Evolutionary conservation across 495 filamentous ascomycete species (phyloP), one percentile per base, ranked within the genome.

Genomic region (Aspergillus cavernicola): DNA sequence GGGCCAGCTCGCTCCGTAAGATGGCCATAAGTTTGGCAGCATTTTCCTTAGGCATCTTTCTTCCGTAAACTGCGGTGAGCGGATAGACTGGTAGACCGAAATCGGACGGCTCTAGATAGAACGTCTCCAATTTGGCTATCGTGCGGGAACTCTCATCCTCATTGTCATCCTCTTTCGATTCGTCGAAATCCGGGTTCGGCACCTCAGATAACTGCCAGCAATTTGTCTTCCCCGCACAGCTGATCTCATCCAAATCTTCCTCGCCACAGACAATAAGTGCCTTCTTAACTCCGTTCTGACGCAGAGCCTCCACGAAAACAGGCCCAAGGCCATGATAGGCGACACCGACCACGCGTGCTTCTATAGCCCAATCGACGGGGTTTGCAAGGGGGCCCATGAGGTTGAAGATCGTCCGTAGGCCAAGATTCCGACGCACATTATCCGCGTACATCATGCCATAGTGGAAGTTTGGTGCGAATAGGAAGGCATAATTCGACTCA

Each of bases 381-480:
- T 97, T 97, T 18, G 90, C 84, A 12, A 99, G 78, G 2, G 95
- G 95, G 2, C 95, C 93, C 47, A 97, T 80, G 0, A 97, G 77
- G 70, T 98, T 97, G 82, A 97, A 98, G 60, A 98, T 91, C 1
- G 93, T 97, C 38, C 92, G 82, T 70, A 91, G 88, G 44, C 90
- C 90, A 9, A 99, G 81, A 63, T 88, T 84, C 52, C 81, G 85
- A 18, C 95, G 86, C 52, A 96, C 85, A 6, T 83, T 77, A 11
- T 90, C 90, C 18, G 92, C 90, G 65, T 90, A 80, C 59, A 80
- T 81, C 88, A 97, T 96, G 33, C 88, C 91, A 0, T 89, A 89
- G 72, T 99, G 95, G 79, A 97, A 99, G 57, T 91, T 86, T 23
- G 92, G 95, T 0, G 95, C 95, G 66, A 93, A 99, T 24, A 99